phyloP scores from a whole-genome alignment of 2,329 filamentous ascomycete species.

The Dactylellina haptotyla region DNA sequence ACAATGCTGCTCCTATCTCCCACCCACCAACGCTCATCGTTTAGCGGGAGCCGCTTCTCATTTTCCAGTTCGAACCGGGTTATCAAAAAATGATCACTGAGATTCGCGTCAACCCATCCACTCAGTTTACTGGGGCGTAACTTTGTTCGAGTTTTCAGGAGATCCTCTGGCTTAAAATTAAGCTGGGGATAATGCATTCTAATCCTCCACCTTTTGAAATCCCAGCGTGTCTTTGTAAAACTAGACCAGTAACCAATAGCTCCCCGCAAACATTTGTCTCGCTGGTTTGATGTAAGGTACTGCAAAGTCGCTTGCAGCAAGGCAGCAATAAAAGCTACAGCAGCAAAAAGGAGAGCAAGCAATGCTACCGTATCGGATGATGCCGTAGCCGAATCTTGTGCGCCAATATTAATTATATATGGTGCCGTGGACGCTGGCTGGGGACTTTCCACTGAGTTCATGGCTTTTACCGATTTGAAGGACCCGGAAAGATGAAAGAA shows the following conservation, averaged over 20 bases:
- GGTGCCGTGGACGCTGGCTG: no score
- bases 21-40: not conserved
- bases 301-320: constrained; percentile 28
- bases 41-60: not conserved
- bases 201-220: constrained; percentile 17
- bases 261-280: constrained; percentile 24
- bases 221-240: constrained; percentile 17
- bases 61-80: not conserved
- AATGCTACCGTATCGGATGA: constrained; percentile 19
- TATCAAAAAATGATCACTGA: not conserved
- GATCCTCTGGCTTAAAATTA: not conserved
- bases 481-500: no score
- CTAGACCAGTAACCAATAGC: constrained; percentile 25
- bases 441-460: no score
- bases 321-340: constrained; percentile 4
- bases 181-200: constrained; percentile 17
- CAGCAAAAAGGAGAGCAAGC: constrained; percentile 13
- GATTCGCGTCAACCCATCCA: not conserved
- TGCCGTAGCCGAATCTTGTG: no score
- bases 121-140: not conserved
- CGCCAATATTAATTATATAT: no score
- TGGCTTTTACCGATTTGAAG: no score
- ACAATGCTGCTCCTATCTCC: not conserved
- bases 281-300: constrained; percentile 26
- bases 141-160: not conserved